phyloP scores from a whole-genome alignment of 2,329 filamentous ascomycete genomes.

The Pseudogymnoascus sp. region DNA sequence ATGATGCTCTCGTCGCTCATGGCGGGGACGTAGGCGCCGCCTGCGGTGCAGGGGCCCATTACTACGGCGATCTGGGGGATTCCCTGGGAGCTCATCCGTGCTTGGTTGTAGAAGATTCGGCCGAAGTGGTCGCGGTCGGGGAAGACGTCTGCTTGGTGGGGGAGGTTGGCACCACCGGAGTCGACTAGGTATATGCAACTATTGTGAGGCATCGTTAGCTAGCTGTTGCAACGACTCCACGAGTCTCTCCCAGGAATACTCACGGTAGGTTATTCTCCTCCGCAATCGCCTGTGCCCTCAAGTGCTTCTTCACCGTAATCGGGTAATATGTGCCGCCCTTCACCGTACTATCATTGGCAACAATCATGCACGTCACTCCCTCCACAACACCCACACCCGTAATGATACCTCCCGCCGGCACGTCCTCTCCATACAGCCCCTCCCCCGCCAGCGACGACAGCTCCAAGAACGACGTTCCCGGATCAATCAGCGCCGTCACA shows the following conservation, averaged over 20 bases:
- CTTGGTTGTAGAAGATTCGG: constrained; percentile 97
- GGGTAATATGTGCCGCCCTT: constrained; percentile 97
- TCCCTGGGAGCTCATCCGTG: constrained; percentile 77
- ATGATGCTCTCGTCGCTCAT: constrained; percentile 99
- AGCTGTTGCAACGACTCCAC: not conserved
- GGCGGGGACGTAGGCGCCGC: constrained; percentile 88
- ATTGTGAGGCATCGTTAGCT: constrained; percentile 6
- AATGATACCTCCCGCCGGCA: constrained; percentile 84
- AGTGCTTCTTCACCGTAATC: constrained; percentile 94
- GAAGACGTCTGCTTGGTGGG: constrained; percentile 92
- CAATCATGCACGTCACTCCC: constrained; percentile 84
- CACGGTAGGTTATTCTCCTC: constrained; percentile 72
- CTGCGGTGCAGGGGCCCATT: constrained; percentile 95
- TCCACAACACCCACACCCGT: constrained; percentile 86
- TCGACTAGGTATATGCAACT: constrained; percentile 93
- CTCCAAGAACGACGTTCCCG: constrained; percentile 83
- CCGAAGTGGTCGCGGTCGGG: constrained; percentile 89
- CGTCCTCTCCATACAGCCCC: constrained; percentile 79
- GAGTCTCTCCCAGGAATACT: constrained; percentile 23
- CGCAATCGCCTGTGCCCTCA: constrained; percentile 83
- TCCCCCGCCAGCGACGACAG: constrained; percentile 87
- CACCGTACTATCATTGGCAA: constrained; percentile 93
- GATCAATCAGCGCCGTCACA: constrained; percentile 77
- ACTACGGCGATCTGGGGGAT: constrained; percentile 93
- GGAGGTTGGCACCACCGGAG: constrained; percentile 88